Evolutionary conservation across 2,329 filamentous ascomycete genomes (phyloP).

Genomic region (Xylaria sp.): DNA sequence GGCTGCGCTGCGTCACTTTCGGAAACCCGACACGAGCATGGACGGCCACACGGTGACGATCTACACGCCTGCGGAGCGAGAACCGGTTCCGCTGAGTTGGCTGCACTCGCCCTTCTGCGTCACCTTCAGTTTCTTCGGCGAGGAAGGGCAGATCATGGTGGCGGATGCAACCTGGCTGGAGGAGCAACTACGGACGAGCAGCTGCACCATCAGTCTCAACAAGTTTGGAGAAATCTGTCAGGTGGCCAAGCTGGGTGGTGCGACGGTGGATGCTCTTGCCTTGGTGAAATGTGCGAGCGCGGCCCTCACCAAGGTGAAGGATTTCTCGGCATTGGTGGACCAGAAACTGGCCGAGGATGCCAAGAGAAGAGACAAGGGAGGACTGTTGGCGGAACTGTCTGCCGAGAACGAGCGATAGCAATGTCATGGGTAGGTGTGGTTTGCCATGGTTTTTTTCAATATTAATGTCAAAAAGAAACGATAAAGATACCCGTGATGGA

Average conservation of each 20-base stretch:
- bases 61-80: constrained; percentile 77
- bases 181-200: constrained; percentile 68
- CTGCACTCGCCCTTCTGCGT: constrained; percentile 89
- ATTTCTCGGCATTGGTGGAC: constrained; percentile 70
- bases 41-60: constrained; percentile 80
- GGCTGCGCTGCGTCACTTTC: constrained; percentile 84
- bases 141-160: constrained; percentile 64
- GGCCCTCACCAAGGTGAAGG: constrained; percentile 74
- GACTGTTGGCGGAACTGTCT: constrained; percentile 68
- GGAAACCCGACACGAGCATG: constrained; percentile 81
- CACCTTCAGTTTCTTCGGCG: constrained; percentile 78
- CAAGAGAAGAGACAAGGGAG: constrained; percentile 71
- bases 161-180: constrained; percentile 69
- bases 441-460: constrained; percentile 10
- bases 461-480: constrained; percentile 10
- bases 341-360: constrained; percentile 69
- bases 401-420: constrained; percentile 77
- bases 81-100: constrained; percentile 84
- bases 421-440: not conserved
- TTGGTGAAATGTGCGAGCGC: constrained; percentile 71
- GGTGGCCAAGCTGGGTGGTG: constrained; percentile 83
- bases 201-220: constrained; percentile 80
- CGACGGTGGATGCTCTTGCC: constrained; percentile 70
- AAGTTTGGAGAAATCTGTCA: constrained; percentile 86
- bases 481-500: constrained; percentile 35